Evolutionary conservation across 768 basidiomycete genomes (phyloP).

Genomic region (Trametes cingulata): DNA sequence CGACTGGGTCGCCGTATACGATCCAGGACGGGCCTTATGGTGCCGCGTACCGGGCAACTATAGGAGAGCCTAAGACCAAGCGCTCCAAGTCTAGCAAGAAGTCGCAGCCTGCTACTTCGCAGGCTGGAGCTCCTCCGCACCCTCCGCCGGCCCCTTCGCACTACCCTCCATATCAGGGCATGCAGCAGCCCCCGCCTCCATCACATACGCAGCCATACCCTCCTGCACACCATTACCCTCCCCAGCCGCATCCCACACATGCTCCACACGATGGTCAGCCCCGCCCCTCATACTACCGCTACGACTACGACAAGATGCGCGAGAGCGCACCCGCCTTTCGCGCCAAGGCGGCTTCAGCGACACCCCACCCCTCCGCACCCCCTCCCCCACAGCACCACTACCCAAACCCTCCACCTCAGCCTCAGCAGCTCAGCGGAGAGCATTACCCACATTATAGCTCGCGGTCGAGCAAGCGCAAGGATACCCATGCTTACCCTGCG

Average conservation of each 20-base stretch:
- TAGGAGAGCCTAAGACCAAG: neutral
- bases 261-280: neutral
- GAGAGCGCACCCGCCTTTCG: slow-evolving; percentile 15
- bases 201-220: neutral
- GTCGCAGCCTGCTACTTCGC: neutral
- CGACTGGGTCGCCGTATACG: neutral
- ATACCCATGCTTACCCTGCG: neutral
- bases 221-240: neutral
- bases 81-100: neutral
- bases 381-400: neutral
- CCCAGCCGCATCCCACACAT: neutral
- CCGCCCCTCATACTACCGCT: slow-evolving; percentile 21
- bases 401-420: neutral
- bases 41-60: slow-evolving; percentile 14
- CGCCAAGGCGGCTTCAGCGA: slow-evolving; percentile 2
- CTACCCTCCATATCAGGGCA: neutral
- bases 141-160: neutral
- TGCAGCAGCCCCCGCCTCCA: neutral
- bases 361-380: neutral
- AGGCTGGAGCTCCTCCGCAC: neutral
- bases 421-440: neutral
- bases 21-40: slow-evolving; percentile 18
- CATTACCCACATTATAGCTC: neutral
- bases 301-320: slow-evolving; percentile 24
- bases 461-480: slow-evolving; percentile 3